A percentile compares a stretch with the other conserved stretches of the same genome.
Conservation (phyloP, 2,329 filamentous ascomycete species). For the Colletotrichum sp. region DNA sequence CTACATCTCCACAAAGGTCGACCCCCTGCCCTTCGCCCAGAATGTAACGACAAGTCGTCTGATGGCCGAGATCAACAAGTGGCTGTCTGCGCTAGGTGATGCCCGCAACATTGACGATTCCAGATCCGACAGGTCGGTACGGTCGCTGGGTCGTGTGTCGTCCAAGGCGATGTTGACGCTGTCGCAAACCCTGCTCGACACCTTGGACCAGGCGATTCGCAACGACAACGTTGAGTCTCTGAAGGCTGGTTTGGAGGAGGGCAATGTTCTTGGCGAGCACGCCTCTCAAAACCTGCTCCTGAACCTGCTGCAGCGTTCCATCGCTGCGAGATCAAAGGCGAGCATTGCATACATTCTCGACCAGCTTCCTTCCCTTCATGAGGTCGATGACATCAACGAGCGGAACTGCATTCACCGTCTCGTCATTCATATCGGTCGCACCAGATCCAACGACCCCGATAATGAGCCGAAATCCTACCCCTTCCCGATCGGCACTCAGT, state of each 20-base stretch:
- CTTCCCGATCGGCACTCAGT: slow-evolving; percentile 53
- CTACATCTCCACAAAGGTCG: slow-evolving; percentile 90
- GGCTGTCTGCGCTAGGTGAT: slow-evolving; percentile 84
- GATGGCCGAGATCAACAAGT: slow-evolving; percentile 78
- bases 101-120: slow-evolving; percentile 78
- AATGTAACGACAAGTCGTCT: slow-evolving; percentile 58
- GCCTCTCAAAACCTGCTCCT: slow-evolving; percentile 72
- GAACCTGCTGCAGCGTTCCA: slow-evolving; percentile 79
- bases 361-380: slow-evolving; percentile 75
- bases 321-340: slow-evolving; percentile 70
- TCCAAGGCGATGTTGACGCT: slow-evolving; percentile 78
- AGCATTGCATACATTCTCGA: slow-evolving; percentile 76
- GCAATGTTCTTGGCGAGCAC: slow-evolving; percentile 55
- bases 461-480: slow-evolving; percentile 53
- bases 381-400: slow-evolving; percentile 90
- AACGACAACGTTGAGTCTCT: slow-evolving; percentile 67
- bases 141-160: slow-evolving; percentile 77
- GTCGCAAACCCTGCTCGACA: slow-evolving; percentile 70
- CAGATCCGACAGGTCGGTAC: slow-evolving; percentile 74
- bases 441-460: slow-evolving; percentile 57
- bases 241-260: slow-evolving; percentile 60
- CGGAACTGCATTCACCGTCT: slow-evolving; percentile 93
- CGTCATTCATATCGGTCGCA: slow-evolving; percentile 88
- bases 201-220: slow-evolving; percentile 74
- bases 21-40: slow-evolving; percentile 85